Base-by-base conservation (phyloP, 2,329 filamentous ascomycete species). In the Purpureocillium takamizusanense region DNA sequence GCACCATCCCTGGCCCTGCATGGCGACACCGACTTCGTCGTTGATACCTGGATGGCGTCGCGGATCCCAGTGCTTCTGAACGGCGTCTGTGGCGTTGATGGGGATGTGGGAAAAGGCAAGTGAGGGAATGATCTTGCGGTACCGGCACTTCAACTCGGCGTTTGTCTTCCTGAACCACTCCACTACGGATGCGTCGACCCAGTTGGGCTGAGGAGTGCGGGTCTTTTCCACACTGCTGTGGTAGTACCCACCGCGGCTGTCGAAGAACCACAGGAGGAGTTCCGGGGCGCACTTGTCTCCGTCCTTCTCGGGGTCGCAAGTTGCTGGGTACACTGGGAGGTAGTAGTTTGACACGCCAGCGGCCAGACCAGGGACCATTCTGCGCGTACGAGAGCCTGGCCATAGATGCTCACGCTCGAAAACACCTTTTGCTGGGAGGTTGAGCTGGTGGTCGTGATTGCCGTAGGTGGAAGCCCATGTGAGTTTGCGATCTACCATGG, bases 251-350 rank as follows among this genome's bases (percentile, higher is more conserved):
- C 80, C 79, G n/a, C 73, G 66, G 39, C 68, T 74, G 50, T 86
- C 83, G 48, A 87, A 85, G 59, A 86, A 86, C 78, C 81, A 87
- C 2, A 87, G 61, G 1, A 86, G 50, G 25, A 70, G 46, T 34
- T 60, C 59, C 0, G 67, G 65, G 1, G 46, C 42, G 40, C 66
- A 69, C 3, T 42, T 39, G 4, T 48, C 10, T 5, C 21, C 21
- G 21, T 10, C 21, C 6, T 25, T 25, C 6, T 25, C 21, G 21
- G 21, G 21, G 7, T 41, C 44, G 43, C 67, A 69, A 5, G 53
- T 45, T 4, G 51, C 39, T 0, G 58, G 49, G 27, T 66, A 68
- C 1, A 73, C 64, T 1, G 66, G 63, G 1, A 72, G 51, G 42
- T 67, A 63, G 49, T 70, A 71, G 35, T 73, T 73, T 6, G 69